A percentile compares a stretch with the other conserved stretches of the same genome.
These are phyloP conservation scores for Sporothrix mexicana DNA, from an alignment of 2,329 filamentous ascomycete genomes.

Conservation along the genomic window DNA sequence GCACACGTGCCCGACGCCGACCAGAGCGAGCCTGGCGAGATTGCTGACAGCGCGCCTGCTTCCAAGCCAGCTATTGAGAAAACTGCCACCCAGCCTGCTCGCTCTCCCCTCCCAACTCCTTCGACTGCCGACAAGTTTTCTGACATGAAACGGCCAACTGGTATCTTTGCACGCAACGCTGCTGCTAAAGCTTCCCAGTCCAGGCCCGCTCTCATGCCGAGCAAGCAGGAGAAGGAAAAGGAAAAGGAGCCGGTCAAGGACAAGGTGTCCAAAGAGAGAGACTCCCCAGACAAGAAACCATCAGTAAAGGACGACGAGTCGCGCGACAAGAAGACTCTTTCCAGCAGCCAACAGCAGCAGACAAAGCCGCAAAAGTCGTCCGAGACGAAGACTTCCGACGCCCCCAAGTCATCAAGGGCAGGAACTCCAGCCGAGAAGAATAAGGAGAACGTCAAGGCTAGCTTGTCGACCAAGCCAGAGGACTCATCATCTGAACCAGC, in stretches of 20 bases:
- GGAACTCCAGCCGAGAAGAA: background rate
- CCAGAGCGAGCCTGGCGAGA: slow-evolving; percentile 56
- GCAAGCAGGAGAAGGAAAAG: background rate
- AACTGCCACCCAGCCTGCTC: slow-evolving; percentile 11
- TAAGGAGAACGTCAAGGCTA: background rate
- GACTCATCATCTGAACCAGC: background rate
- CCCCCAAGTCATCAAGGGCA: background rate
- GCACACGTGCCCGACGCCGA: slow-evolving; percentile 46
- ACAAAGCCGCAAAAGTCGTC: slow-evolving; percentile 2
- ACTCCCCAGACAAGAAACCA: background rate
- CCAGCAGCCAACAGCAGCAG: background rate
- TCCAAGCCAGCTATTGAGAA: slow-evolving; percentile 1
- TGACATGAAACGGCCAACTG: slow-evolving; percentile 30
- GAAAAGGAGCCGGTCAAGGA: background rate
- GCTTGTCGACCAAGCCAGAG: background rate
- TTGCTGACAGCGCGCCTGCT: slow-evolving; percentile 45
- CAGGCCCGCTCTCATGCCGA: background rate
- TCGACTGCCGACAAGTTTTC: background rate
- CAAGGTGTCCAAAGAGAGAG: background rate
- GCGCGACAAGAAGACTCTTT: background rate
- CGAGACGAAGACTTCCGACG: slow-evolving; percentile 3
- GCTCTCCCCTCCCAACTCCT: background rate
- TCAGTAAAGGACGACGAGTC: background rate
- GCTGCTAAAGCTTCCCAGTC: background rate
- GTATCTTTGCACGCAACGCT: slow-evolving; percentile 28